Evolutionary conservation across 106 monocot species (phyloP).

Genomic region (Dendrobium officinale): DNA sequence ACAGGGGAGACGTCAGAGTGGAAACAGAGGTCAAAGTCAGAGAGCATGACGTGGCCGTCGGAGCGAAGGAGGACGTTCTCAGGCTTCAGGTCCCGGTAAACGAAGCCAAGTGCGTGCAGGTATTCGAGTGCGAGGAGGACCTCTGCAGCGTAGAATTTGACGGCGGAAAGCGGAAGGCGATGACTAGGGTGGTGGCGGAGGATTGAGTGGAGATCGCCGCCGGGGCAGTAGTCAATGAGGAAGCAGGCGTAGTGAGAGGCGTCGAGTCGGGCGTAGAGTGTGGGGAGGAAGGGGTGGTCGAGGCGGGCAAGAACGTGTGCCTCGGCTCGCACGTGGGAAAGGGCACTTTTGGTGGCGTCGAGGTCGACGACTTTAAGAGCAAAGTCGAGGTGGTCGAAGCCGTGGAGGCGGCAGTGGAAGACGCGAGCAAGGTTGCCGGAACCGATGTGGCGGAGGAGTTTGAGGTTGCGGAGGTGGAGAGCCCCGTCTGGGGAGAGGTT

Average conservation of each 20-base stretch:
- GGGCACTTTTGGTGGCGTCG: constrained; percentile 14
- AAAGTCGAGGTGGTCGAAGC: constrained; percentile 46
- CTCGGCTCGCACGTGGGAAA: constrained; percentile 50
- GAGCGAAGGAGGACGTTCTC: constrained; percentile 81
- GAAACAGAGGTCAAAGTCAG: constrained; percentile 91
- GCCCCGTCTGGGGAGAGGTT: constrained; percentile 44
- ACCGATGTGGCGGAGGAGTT: constrained; percentile 67
- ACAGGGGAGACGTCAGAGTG: constrained; percentile 39
- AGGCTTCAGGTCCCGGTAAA: constrained; percentile 88
- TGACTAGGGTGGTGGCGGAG: constrained; percentile 49
- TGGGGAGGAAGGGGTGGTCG: constrained; percentile 85
- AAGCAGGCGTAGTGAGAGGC: constrained; percentile 77
- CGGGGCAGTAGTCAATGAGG: constrained; percentile 84
- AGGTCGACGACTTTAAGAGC: constrained; percentile 88
- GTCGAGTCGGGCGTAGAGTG: constrained; percentile 71
- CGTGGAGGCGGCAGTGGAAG: constrained; percentile 70
- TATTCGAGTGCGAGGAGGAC: constrained; percentile 79
- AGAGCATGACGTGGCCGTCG: constrained; percentile 87
- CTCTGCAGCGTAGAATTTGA: constrained; percentile 74
- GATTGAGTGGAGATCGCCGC: constrained; percentile 70
- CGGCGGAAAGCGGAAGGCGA: constrained; percentile 38
- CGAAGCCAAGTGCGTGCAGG: constrained; percentile 71
- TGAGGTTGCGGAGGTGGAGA: constrained; percentile 63
- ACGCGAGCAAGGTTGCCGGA: constrained; percentile 69
- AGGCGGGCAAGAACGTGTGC: constrained; percentile 43